phyloP scores from a whole-genome alignment of 139 green algal species.

The Asterochloris erici region DNA sequence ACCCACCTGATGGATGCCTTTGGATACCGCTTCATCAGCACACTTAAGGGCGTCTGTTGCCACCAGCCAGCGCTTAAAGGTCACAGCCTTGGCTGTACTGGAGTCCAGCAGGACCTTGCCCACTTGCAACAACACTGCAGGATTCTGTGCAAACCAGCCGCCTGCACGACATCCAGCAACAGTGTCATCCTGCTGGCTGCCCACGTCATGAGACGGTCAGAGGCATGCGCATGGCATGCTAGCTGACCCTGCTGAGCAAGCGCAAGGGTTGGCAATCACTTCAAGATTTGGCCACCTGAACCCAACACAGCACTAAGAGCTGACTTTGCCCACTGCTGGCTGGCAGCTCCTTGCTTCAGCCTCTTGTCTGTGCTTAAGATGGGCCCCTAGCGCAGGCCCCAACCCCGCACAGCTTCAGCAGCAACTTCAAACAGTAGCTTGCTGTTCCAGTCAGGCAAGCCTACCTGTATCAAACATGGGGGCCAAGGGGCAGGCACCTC shows the following conservation, averaged over 20 bases:
- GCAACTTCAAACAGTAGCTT: too few species aligned
- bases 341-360: too few species aligned
- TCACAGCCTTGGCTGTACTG: neutral
- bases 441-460: neutral
- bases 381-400: too few species aligned
- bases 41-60: conserved; percentile 73
- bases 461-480: conserved; percentile 75
- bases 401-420: too few species aligned
- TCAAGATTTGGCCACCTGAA: too few species aligned
- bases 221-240: neutral
- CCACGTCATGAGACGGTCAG: neutral
- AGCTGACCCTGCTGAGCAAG: neutral
- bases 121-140: conserved; percentile 35
- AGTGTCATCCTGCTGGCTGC: too few species aligned
- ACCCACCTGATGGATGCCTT: conserved; percentile 55
- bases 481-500: conserved; percentile 63
- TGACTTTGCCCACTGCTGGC: too few species aligned
- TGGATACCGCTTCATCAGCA: conserved; percentile 27
- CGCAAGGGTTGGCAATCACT: too few species aligned
- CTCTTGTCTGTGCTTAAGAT: too few species aligned
- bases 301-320: too few species aligned
- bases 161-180: conserved; percentile 7
- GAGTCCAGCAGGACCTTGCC: conserved; percentile 55
- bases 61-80: conserved; percentile 64
- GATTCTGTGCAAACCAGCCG: conserved; percentile 60